Evolutionary conservation across 176 grass and related monocot species (phyloP).

Genomic region (Lolium rigidum): DNA sequence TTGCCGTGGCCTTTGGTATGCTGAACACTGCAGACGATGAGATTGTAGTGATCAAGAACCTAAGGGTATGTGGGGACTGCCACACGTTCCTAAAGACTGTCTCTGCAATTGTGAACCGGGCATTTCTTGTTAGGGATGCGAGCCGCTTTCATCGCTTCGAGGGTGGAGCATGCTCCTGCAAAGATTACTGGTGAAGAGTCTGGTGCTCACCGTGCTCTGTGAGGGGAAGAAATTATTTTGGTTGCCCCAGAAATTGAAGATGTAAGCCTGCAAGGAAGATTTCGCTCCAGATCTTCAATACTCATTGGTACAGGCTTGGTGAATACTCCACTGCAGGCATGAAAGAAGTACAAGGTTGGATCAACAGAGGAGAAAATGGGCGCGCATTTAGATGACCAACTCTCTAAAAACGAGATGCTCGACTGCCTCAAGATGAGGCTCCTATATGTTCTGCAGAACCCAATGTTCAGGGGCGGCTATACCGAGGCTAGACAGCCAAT

Average conservation of each 20-base stretch:
- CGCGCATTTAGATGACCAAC: neutral
- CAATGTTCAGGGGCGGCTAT: conserved; percentile 27
- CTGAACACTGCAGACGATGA: conserved; percentile 57
- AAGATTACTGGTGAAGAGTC: conserved; percentile 57
- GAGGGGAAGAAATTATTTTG: neutral
- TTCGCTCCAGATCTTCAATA: neutral
- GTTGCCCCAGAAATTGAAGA: conserved; percentile 2
- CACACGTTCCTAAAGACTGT: conserved; percentile 64
- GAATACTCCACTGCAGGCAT: neutral
- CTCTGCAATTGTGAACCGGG: conserved; percentile 42
- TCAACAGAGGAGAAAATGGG: neutral
- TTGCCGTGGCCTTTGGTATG: conserved; percentile 66
- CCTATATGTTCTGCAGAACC: conserved; percentile 42
- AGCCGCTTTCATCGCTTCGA: conserved; percentile 81
- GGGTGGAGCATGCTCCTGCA: conserved; percentile 63
- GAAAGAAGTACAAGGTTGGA: neutral
- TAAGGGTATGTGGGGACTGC: conserved; percentile 73
- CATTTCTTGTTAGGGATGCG: conserved; percentile 67
- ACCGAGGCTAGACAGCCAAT: conserved; percentile 23
- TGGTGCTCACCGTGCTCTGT: conserved; percentile 6
- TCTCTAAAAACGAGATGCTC: neutral
- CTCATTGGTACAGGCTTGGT: neutral
- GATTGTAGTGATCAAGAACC: conserved; percentile 84
- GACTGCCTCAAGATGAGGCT: conserved; percentile 47
- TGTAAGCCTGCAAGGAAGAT: neutral